Percentiles rank a stretch among this genome's conserved stretches.
phyloP scores from a whole-genome alignment of 1,284 basidiomycete genomes.

The Tilletia caries region DNA sequence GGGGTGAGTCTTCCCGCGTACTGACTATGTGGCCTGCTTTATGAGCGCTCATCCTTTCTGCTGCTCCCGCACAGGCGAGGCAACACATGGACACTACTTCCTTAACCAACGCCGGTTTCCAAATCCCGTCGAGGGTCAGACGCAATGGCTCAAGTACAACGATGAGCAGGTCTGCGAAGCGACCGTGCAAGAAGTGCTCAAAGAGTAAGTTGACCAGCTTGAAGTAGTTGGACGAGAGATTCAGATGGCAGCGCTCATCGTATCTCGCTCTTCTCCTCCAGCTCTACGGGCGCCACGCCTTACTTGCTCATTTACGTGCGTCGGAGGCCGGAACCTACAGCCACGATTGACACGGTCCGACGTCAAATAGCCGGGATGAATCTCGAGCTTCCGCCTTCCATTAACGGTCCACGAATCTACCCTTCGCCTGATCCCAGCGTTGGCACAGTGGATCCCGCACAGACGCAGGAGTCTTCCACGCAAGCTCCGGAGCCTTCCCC shows the following conservation, averaged over 20 bases:
- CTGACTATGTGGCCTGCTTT: background rate
- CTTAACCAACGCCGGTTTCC: constrained; percentile 36
- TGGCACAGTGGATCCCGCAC: background rate
- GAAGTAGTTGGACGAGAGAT: too few species aligned
- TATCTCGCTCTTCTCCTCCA: constrained; percentile 7
- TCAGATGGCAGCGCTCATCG: too few species aligned
- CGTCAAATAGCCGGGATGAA: background rate
- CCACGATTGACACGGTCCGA: constrained; percentile 2
- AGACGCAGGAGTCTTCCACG: too few species aligned
- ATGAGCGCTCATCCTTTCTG: background rate
- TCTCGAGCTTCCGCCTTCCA: background rate
- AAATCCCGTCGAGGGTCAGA: background rate
- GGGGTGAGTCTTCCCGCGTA: constrained; percentile 64
- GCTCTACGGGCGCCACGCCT: constrained; percentile 46
- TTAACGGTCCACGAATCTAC: background rate
- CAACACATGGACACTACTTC: constrained; percentile 52
- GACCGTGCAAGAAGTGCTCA: constrained; percentile 32
- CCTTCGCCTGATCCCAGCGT: background rate
- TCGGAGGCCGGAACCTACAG: background rate
- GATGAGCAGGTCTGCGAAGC: constrained; percentile 34
- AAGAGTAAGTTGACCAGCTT: constrained; percentile 25
- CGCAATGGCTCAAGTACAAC: constrained; percentile 48
- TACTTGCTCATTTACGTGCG: constrained; percentile 51
- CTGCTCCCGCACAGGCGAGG: constrained; percentile 29
- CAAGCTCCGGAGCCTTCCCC: too few species aligned